Evolutionary conservation across 2,329 filamentous ascomycete genomes (phyloP), one percentile per base, ranked within the genome.

Genomic region (Clarireedia monteithiana): DNA sequence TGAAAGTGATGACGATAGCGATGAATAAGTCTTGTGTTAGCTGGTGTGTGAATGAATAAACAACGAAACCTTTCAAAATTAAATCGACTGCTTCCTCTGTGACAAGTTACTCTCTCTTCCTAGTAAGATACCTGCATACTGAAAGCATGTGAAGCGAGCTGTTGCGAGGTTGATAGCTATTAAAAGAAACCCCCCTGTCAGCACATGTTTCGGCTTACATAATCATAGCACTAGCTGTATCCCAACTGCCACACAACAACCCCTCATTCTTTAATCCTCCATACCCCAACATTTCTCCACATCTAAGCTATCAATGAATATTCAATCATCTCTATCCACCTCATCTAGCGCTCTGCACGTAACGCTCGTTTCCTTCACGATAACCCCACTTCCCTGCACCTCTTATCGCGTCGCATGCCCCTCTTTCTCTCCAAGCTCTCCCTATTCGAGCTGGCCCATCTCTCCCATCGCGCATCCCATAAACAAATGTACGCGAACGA

Each of bases 1-100:
- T 7, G n/a, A 30, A 40, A 23, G 39, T 27, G 24, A 42, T 42
- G 44, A 40, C 20, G 42, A 48, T 53, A 34, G 52, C 15, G 45
- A 54, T 48, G 52, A 54, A 26, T 12, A 34, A 42, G 52, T 40
- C 30, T 20, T 54, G 34, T 27, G 27, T 42, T 54, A 54, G 34
- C 34, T 30, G 26, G 23, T 48, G 45, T 54, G 34, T 34, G 30
- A 39, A 49, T 48, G 26, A 54, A 40, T 48, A 46, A 46, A 14
- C 12, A 54, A 30, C 42, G 24, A 49, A 26, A 26, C 24, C 27
- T 30, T 40, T 17, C 24, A 30, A 34, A 26, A 7, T 15, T 12
- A 39, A 38, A 14, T 38, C 26, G 36, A 26, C 17, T 15, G 6
- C 5, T 4, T 34, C 10, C 10, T 12, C 10, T 34, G 30, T 34